phyloP scores from a whole-genome alignment of 257 asterid genomes.

The Penstemon barbatus region DNA sequence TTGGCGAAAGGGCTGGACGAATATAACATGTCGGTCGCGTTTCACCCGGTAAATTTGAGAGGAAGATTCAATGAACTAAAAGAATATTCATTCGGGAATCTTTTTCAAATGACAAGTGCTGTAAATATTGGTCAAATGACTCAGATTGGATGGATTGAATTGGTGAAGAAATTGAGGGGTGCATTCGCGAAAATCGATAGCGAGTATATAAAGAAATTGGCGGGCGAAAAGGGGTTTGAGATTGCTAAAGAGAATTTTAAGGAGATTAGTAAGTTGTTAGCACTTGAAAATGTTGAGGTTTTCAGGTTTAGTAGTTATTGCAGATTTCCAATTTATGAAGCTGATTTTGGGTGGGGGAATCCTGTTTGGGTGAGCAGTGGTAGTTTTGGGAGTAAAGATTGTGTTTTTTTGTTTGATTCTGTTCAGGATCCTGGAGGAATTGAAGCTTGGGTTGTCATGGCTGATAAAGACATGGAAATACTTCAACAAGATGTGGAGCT shows the following conservation, averaged over 20 bases:
- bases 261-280: slow-evolving; percentile 17
- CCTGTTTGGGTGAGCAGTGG: slow-evolving; percentile 51
- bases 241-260: slow-evolving; percentile 41
- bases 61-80: slow-evolving; percentile 35
- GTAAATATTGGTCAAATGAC: slow-evolving; percentile 16
- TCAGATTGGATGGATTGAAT: slow-evolving; percentile 32
- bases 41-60: slow-evolving; percentile 55
- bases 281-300: slow-evolving; percentile 28
- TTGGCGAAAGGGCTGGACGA: slow-evolving; percentile 31
- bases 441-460: slow-evolving; percentile 49
- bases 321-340: slow-evolving; percentile 39
- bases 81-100: slow-evolving; percentile 58
- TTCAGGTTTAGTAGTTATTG: slow-evolving; percentile 49
- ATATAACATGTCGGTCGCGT: slow-evolving; percentile 32
- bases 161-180: slow-evolving; percentile 44
- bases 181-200: slow-evolving; percentile 39
- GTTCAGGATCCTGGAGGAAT: slow-evolving; percentile 38
- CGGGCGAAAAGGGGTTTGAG: slow-evolving; percentile 44
- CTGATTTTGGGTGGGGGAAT: slow-evolving; percentile 68
- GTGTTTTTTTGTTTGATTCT: slow-evolving; percentile 28
- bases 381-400: slow-evolving; percentile 26
- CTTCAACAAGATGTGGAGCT: slow-evolving; percentile 28
- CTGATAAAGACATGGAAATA: slow-evolving; percentile 35
- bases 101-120: slow-evolving; percentile 47
- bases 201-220: slow-evolving; percentile 27